Evolutionary conservation across 306 rosid species (phyloP), one percentile per base, ranked within the genome.

Genomic region (Prunus mira): DNA sequence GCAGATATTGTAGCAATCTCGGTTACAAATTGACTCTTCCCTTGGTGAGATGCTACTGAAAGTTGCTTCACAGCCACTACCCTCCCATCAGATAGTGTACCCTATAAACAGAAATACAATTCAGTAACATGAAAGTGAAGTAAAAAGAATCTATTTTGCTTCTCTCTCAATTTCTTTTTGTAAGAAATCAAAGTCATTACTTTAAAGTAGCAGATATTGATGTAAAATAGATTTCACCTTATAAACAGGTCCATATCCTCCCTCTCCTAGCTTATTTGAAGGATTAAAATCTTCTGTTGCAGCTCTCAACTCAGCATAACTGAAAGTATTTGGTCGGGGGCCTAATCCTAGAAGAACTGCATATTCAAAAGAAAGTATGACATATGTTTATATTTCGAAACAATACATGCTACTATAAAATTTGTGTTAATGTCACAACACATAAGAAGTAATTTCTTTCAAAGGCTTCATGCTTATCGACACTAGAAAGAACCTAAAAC

Each of bases 51-150:
- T 54, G n/a, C 63, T 17, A 64, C 70, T 2, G 82, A 80, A 62
- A 84, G 84, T 67, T 76, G 76, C 63, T 83, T 83, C 6, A 83
- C 81, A 50, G 87, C 87, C 12, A 76, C 75, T 41, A 65, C 51
- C 25, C 81, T 83, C 55, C 82, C 82, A 76, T 80, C 84, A n/a
- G 28, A 50, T 13, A 83, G 82, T 22, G 43, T 67, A 15, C 87
- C 87, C 87, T 83, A 66, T 56, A 9, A 6, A 58, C 47, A 67
- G 28, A 7, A 71, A 20, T 5, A 54, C 52, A 12, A 55, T n/a
- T n/a, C 6, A 72, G 19, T 71, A 8, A 56, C 66, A 20, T 20
- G 19, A 50, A 4, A 14, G 41, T 18, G 22, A 28, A 25, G 49
- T 13, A 45, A 24, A 24, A 22, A 22, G 2, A 4, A 41, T 2